Conservation (phyloP, 129 eudicot genomes). For the Chrysanthemum seticuspe region DNA sequence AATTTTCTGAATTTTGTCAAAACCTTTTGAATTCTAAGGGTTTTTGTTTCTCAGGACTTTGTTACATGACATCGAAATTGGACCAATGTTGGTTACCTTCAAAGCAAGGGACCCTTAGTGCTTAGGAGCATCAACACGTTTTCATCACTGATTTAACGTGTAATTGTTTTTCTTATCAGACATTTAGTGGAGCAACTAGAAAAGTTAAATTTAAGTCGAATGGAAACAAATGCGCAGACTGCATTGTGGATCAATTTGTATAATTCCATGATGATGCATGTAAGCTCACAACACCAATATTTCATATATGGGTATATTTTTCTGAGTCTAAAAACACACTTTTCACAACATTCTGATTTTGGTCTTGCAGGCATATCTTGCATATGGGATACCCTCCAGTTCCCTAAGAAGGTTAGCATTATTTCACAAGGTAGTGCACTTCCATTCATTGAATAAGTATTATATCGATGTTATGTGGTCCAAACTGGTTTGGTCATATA, state of each 20-base stretch:
- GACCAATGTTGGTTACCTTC: background rate
- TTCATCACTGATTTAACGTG: background rate
- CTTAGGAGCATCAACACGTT: background rate
- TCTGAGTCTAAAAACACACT: slow-evolving; percentile 1
- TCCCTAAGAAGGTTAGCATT: slow-evolving; percentile 83
- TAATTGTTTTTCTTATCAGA: slow-evolving; percentile 35
- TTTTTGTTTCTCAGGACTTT: no score
- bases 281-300: slow-evolving; percentile 28
- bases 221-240: slow-evolving; percentile 67
- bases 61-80: background rate
- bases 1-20: no score
- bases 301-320: slow-evolving; percentile 7
- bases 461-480: background rate
- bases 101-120: background rate
- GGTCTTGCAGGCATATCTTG: slow-evolving; percentile 69
- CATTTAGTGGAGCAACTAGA: slow-evolving; percentile 80
- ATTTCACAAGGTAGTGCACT: slow-evolving; percentile 83
- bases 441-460: slow-evolving; percentile 15
- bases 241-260: slow-evolving; percentile 92
- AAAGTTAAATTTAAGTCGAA: slow-evolving; percentile 54
- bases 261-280: slow-evolving; percentile 93
- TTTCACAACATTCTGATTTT: slow-evolving; percentile 8
- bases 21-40: no score
- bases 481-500: background rate
- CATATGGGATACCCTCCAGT: slow-evolving; percentile 81